phyloP scores from a whole-genome alignment of 2,329 filamentous ascomycete genomes.

The Pseudocercospora vitis region DNA sequence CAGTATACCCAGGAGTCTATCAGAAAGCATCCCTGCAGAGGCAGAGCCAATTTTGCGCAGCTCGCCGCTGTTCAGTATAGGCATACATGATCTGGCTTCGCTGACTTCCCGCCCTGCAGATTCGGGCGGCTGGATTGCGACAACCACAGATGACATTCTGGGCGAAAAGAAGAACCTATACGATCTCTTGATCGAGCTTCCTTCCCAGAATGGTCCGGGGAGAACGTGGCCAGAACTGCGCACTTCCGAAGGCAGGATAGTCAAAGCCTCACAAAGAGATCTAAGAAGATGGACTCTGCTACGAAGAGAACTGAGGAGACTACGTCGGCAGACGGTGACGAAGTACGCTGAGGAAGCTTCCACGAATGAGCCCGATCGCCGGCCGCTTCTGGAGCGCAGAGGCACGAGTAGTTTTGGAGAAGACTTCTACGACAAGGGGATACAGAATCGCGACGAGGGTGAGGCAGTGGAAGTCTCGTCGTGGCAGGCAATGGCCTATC shows the following conservation, averaged over 20 bases:
- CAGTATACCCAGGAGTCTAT: slow-evolving; percentile 75
- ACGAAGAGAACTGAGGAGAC: slow-evolving; percentile 39
- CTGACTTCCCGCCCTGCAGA: slow-evolving; percentile 59
- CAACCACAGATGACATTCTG: slow-evolving; percentile 92
- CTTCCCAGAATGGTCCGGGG: slow-evolving; percentile 30
- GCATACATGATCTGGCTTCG: slow-evolving; percentile 86
- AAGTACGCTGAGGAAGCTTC: slow-evolving; percentile 29
- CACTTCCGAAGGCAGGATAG: slow-evolving; percentile 62
- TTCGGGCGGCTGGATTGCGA: slow-evolving; percentile 76
- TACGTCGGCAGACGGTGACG: slow-evolving; percentile 39
- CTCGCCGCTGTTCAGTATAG: slow-evolving; percentile 85
- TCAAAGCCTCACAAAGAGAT: slow-evolving; percentile 90
- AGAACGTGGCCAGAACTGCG: slow-evolving; percentile 66
- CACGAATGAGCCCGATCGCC: slow-evolving; percentile 15
- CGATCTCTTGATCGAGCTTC: slow-evolving; percentile 77
- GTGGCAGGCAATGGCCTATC: slow-evolving; percentile 74
- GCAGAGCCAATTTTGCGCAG: slow-evolving; percentile 62
- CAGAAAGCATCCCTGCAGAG: slow-evolving; percentile 61
- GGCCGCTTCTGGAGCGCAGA: slow-evolving; percentile 29
- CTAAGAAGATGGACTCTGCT: slow-evolving; percentile 75
- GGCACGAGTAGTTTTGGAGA: slow-evolving; percentile 14
- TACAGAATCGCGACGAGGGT: slow-evolving; percentile 28
- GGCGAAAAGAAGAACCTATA: slow-evolving; percentile 82
- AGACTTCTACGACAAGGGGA: slow-evolving; percentile 19
- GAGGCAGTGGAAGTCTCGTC: slow-evolving; percentile 56